Evolutionary conservation across 306 rosid species (phyloP).

Genomic region (Rosa multiflora): DNA sequence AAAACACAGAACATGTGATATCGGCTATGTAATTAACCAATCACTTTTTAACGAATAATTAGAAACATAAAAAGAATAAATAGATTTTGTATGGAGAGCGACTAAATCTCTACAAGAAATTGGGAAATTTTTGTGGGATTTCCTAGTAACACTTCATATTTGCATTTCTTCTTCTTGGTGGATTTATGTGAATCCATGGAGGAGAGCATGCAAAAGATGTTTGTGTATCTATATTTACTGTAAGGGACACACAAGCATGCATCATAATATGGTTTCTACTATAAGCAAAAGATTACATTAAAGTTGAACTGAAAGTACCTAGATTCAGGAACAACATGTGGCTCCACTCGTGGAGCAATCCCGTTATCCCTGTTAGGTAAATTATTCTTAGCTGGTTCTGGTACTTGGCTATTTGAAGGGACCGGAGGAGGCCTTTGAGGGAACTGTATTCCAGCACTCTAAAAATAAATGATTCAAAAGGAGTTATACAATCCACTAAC

Average conservation of each 20-base stretch:
- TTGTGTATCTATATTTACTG: neutral
- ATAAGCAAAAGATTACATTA: neutral
- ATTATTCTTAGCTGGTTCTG: slow-evolving; percentile 46
- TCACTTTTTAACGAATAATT: neutral
- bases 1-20: neutral
- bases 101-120: neutral
- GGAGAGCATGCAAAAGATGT: neutral
- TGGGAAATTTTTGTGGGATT: neutral
- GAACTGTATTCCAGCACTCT: slow-evolving; percentile 92
- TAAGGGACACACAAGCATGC: neutral
- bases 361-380: slow-evolving; percentile 57
- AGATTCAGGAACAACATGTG: slow-evolving; percentile 67
- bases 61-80: no score
- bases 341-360: slow-evolving; percentile 46
- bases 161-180: neutral
- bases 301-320: slow-evolving; percentile 51
- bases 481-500: neutral
- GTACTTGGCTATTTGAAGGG: slow-evolving; percentile 44
- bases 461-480: slow-evolving; percentile 24
- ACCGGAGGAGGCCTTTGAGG: slow-evolving; percentile 59
- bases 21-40: neutral
- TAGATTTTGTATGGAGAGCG: neutral
- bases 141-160: neutral
- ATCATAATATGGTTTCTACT: neutral
- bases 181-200: neutral